These are phyloP conservation scores for Parachlorella kessleri DNA, from an alignment of 139 green algal species.

Conservation along the genomic window DNA sequence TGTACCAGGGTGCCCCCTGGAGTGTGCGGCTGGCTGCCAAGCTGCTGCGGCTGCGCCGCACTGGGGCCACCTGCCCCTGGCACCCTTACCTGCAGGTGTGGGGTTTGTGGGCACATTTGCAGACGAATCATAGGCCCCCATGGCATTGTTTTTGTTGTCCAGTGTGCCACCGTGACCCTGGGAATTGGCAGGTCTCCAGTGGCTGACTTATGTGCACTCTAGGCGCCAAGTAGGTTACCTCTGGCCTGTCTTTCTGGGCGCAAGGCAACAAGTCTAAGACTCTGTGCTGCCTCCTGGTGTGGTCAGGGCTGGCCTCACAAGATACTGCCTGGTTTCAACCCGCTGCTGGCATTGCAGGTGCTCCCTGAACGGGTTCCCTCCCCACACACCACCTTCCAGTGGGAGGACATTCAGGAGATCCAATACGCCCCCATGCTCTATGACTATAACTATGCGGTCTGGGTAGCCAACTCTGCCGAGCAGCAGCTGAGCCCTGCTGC, in stretches of 20 bases:
- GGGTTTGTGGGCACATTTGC: no score
- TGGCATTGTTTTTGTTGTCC: no score
- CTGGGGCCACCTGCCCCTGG: constrained; percentile 51
- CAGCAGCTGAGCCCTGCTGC: constrained; percentile 3
- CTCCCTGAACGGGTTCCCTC: constrained; percentile 57
- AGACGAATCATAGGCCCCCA: no score
- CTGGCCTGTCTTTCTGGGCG: not conserved
- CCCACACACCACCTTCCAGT: constrained; percentile 48
- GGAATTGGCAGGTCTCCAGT: no score
- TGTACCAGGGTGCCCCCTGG: constrained; percentile 71
- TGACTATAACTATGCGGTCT: constrained; percentile 35
- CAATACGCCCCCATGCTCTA: constrained; percentile 44
- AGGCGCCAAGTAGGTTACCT: not conserved
- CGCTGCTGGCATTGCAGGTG: no score
- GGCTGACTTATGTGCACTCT: no score
- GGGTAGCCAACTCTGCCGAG: constrained; percentile 33
- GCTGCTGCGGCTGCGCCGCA: constrained; percentile 61
- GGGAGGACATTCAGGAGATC: constrained; percentile 52
- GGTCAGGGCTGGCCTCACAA: no score
- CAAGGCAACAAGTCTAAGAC: no score
- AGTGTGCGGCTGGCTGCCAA: constrained; percentile 70
- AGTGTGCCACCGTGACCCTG: no score
- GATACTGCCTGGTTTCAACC: no score
- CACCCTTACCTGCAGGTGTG: constrained; percentile 57
- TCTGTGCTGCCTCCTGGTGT: no score